Conservation (phyloP, 139 green algal species). For the Chlamydomonas sp. region DNA sequence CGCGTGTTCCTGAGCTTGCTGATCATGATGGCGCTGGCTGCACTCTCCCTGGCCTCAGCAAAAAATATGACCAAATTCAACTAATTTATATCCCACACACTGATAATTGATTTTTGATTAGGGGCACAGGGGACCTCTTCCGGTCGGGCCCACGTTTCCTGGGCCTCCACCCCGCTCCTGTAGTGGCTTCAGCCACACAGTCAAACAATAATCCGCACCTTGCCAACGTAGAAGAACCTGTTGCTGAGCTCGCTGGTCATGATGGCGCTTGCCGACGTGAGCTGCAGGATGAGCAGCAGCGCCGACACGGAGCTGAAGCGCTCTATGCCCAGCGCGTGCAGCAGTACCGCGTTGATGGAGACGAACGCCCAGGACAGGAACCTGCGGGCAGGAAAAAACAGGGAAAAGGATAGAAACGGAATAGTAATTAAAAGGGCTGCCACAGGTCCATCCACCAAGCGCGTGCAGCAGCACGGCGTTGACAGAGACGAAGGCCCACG, state of each 20-base stretch:
- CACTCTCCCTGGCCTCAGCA: no score
- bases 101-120: no score
- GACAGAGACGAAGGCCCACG: background rate
- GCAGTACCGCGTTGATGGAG: constrained; percentile 39
- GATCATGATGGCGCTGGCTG: no score
- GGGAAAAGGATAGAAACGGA: no score
- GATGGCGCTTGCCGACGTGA: constrained; percentile 28
- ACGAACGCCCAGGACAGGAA: background rate
- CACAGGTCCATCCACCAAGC: background rate
- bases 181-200: background rate
- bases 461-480: constrained; percentile 13
- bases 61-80: no score
- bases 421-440: background rate
- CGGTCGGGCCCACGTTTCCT: no score
- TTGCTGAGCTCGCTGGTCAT: background rate
- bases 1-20: no score
- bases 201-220: background rate
- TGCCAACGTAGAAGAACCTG: constrained; percentile 38
- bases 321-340: constrained; percentile 35
- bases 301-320: constrained; percentile 30
- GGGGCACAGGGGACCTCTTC: no score
- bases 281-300: constrained; percentile 45
- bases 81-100: no score
- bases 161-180: background rate
- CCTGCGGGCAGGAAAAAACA: no score